phyloP scores from a whole-genome alignment of 371 early-diverging fungal genomes.

The Batkoa obscura region DNA sequence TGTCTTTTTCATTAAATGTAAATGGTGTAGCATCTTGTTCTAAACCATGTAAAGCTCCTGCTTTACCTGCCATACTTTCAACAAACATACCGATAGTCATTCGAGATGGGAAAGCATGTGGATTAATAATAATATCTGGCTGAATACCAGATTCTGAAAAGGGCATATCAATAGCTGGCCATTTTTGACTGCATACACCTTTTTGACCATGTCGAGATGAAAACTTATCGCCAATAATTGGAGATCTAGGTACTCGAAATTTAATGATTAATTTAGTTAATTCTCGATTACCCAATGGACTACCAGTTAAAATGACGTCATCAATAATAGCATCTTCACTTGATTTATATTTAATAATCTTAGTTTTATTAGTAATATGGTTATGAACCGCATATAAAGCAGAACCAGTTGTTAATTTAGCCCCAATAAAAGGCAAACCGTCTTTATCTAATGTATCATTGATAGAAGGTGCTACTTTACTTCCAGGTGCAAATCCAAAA shows the following conservation, averaged over 20 bases:
- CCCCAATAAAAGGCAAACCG: conserved; percentile 77
- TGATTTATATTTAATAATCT: conserved; percentile 70
- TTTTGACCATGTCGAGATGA: conserved; percentile 99
- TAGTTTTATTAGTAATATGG: conserved; percentile 53
- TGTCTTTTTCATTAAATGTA: conserved; percentile 62
- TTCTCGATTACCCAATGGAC: conserved; percentile 34
- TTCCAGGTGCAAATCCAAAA: conserved; percentile 54
- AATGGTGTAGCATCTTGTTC: conserved; percentile 95
- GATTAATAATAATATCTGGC: conserved; percentile 99
- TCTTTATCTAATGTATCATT: conserved; percentile 53
- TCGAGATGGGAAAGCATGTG: conserved; percentile 99
- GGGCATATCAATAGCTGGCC: conserved; percentile 96
- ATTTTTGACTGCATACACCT: conserved; percentile 97
- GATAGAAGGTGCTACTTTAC: conserved; percentile 15
- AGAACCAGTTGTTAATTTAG: conserved; percentile 51
- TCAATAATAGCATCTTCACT: conserved; percentile 79
- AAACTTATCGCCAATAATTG: conserved; percentile 99
- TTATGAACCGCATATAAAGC: conserved; percentile 70
- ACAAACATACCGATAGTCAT: conserved; percentile 97
- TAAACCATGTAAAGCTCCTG: conserved; percentile 86
- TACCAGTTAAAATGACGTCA: conserved; percentile 63
- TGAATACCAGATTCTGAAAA: conserved; percentile 95
- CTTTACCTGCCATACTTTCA: conserved; percentile 59
- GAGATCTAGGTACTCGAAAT: conserved; percentile 85
- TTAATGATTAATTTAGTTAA: conserved; percentile 79